phyloP scores from a whole-genome alignment of 1,284 basidiomycete genomes.

The Ceratobasidium sp. region DNA sequence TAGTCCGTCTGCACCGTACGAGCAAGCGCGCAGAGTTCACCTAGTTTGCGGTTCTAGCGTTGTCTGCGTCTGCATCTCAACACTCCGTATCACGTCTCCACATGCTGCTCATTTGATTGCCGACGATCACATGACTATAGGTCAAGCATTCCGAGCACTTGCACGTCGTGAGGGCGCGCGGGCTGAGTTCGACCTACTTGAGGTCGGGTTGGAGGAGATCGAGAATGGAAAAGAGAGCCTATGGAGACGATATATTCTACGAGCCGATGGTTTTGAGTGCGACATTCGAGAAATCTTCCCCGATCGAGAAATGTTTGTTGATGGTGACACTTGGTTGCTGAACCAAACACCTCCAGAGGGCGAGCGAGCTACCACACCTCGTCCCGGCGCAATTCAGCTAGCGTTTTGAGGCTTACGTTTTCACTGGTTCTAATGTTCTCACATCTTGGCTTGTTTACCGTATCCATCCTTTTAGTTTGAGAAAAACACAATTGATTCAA shows the following conservation, averaged over 20 bases:
- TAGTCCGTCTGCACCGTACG: constrained; percentile 26
- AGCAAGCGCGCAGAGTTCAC: constrained; percentile 39
- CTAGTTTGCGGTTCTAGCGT: constrained; percentile 26
- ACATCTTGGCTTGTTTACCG: not conserved
- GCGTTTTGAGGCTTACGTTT: constrained; percentile 17
- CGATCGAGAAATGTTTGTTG: constrained; percentile 29
- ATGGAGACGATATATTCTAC: constrained; percentile 37
- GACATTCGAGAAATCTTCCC: constrained; percentile 36
- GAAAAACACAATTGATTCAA: constrained; percentile 17
- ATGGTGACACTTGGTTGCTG: constrained; percentile 13
- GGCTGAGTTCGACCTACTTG: constrained; percentile 30
- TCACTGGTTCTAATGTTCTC: not conserved
- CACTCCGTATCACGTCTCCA: constrained; percentile 38
- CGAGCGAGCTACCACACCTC: constrained; percentile 22
- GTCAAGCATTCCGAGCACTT: constrained; percentile 29
- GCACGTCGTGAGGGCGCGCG: constrained; percentile 5
- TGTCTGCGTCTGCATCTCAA: constrained; percentile 41
- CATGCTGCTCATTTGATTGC: constrained; percentile 32
- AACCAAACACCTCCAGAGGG: constrained; percentile 1
- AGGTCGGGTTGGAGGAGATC: constrained; percentile 18
- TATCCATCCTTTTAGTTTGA: not conserved
- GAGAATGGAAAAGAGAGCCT: constrained; percentile 26
- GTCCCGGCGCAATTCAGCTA: constrained; percentile 33
- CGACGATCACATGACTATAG: constrained; percentile 35
- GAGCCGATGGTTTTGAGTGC: constrained; percentile 32